Percentiles rank a stretch among this genome's conserved stretches.
These are phyloP conservation scores for Solanum chmielewskii DNA, from an alignment of 257 asterid genomes.

Conservation along the genomic window DNA sequence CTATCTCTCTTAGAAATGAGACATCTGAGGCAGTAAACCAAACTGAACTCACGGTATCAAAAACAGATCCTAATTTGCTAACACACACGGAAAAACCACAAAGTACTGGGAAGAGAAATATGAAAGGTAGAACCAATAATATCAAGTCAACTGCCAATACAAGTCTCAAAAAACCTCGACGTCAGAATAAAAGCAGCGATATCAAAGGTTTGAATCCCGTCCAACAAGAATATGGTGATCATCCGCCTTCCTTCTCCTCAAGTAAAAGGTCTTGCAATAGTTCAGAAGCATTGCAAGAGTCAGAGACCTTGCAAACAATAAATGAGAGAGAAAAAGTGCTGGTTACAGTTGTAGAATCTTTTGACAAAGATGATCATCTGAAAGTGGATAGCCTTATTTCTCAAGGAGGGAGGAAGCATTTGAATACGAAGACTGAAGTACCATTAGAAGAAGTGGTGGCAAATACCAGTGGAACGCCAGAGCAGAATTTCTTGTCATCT, in stretches of 20 bases:
- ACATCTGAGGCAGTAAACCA: conserved; percentile 20
- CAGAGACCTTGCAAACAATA: conserved; percentile 14
- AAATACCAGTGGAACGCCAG: conserved; percentile 45
- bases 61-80: conserved; percentile 24
- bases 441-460: conserved; percentile 31
- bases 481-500: conserved; percentile 25
- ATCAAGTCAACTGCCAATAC: conserved; percentile 9
- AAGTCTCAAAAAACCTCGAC: conserved; percentile 11
- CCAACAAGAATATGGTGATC: not conserved
- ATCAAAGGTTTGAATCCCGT: conserved; percentile 15
- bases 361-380: conserved; percentile 20
- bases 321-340: conserved; percentile 15
- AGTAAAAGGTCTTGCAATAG: conserved; percentile 1
- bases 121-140: conserved; percentile 20
- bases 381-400: conserved; percentile 12
- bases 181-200: conserved; percentile 9
- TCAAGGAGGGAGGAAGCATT: conserved; percentile 15
- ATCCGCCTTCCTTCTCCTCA: not conserved
- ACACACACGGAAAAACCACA: conserved; percentile 20
- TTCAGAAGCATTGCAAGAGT: conserved; percentile 12
- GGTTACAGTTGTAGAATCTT: conserved; percentile 20
- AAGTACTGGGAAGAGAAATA: conserved; percentile 54
- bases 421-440: conserved; percentile 5
- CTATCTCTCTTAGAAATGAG: conserved; percentile 16
- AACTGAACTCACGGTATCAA: conserved; percentile 16